These are phyloP conservation scores for Prunus mira DNA, from an alignment of 306 rosid genomes.

Conservation along the genomic window DNA sequence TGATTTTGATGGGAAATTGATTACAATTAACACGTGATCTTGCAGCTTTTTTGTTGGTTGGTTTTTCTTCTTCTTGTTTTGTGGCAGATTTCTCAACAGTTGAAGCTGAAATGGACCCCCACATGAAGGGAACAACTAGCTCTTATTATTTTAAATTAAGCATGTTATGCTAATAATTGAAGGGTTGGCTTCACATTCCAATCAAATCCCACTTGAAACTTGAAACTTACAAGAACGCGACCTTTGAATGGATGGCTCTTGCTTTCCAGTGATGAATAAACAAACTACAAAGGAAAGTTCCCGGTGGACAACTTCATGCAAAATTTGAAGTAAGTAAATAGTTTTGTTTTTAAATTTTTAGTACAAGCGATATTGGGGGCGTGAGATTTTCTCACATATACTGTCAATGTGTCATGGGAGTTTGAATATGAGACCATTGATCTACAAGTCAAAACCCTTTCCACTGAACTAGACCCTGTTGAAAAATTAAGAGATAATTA, in stretches of 20 bases:
- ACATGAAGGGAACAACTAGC: slow-evolving; percentile 17
- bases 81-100: neutral
- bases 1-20: neutral
- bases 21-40: slow-evolving; percentile 18
- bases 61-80: neutral
- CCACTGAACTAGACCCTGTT: no score
- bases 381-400: no score
- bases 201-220: slow-evolving; percentile 2
- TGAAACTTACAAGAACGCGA: neutral
- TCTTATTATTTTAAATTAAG: neutral
- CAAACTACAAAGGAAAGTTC: neutral
- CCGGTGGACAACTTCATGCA: neutral
- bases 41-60: slow-evolving; percentile 5
- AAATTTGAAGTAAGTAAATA: no score
- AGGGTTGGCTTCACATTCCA: neutral
- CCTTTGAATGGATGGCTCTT: neutral
- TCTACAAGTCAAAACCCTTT: no score
- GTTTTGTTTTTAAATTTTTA: no score
- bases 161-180: neutral
- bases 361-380: no score
- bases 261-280: neutral
- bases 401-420: no score
- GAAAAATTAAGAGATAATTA: no score
- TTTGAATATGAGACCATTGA: no score
- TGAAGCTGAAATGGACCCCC: slow-evolving; percentile 22